Evolutionary conservation across 345 rosid species (phyloP).

Genomic region (Pistacia vera): DNA sequence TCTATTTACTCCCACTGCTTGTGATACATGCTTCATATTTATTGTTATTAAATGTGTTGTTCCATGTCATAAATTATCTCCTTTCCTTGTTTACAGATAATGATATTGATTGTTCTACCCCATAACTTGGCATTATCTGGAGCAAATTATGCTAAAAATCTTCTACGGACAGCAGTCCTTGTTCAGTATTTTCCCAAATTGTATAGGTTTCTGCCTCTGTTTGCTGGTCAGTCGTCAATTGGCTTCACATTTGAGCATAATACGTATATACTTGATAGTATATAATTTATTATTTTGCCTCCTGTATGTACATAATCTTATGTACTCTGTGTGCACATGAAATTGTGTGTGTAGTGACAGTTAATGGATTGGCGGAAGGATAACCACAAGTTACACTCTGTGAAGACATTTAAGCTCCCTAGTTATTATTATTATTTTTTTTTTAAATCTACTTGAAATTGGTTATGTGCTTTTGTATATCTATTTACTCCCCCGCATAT

Average conservation of each 20-base stretch:
- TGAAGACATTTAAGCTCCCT: neutral
- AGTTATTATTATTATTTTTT: too few relatives aligned
- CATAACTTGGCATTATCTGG: constrained; percentile 37
- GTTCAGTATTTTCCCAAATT: constrained; percentile 75
- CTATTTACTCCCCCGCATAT: neutral
- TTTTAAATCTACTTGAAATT: too few relatives aligned
- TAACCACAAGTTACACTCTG: neutral
- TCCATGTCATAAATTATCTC: neutral
- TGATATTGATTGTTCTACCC: constrained; percentile 56
- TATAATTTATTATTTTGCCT: neutral
- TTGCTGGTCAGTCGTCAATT: constrained; percentile 73
- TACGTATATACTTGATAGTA: too few relatives aligned
- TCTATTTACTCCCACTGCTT: neutral
- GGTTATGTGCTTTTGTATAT: neutral
- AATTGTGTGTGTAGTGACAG: too few relatives aligned
- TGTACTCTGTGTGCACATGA: too few relatives aligned
- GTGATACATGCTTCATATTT: constrained; percentile 8
- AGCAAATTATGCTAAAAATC: constrained; percentile 70
- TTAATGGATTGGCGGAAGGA: too few relatives aligned
- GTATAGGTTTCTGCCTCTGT: constrained; percentile 66
- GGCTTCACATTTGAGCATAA: constrained; percentile 67
- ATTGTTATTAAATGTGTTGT: neutral
- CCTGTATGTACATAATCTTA: too few relatives aligned
- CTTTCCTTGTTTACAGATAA: constrained; percentile 48
- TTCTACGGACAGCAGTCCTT: constrained; percentile 61